A percentile compares a stretch with the other conserved stretches of the same genome.
Conservation (phyloP, 352 stramenopile genomes). For the Phytophthora melonis region DNA sequence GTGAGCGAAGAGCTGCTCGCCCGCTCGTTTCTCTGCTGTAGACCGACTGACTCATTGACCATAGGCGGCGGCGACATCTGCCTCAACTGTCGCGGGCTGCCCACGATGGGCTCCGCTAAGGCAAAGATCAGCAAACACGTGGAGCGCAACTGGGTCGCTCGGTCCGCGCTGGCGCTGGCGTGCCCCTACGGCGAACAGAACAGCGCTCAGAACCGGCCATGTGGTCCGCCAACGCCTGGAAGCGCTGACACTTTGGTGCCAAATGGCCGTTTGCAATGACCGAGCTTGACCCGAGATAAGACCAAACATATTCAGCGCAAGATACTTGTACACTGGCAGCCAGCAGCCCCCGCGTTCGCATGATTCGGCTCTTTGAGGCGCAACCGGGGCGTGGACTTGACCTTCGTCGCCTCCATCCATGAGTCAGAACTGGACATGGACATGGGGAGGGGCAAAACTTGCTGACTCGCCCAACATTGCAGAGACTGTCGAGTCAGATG, state of each 20-base stretch:
- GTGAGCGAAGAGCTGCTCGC: conserved; percentile 5
- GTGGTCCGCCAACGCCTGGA: conserved; percentile 17
- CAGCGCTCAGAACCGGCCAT: conserved; percentile 33
- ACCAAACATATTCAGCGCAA: conserved; percentile 12
- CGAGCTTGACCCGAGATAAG: not conserved
- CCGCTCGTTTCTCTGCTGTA: conserved; percentile 8
- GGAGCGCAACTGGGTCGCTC: conserved; percentile 12
- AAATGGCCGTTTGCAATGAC: conserved; percentile 14
- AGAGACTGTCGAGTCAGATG: conserved; percentile 1
- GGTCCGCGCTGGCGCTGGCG: conserved; percentile 1
- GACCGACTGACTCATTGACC: not conserved
- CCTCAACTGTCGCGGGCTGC: conserved; percentile 3
- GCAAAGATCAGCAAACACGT: conserved; percentile 15
- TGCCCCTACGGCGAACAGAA: conserved; percentile 23
- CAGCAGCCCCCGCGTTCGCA: conserved; percentile 3
- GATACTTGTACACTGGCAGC: not conserved
- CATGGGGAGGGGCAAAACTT: conserved; percentile 3
- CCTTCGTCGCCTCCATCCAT: not conserved
- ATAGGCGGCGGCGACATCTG: conserved; percentile 32
- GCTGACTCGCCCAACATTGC: not conserved
- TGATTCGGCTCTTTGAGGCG: conserved; percentile 5
- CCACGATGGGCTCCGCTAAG: conserved; percentile 2
- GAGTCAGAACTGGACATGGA: conserved; percentile 17
- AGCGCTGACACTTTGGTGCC: conserved; percentile 18
- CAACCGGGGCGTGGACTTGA: not conserved